Percentiles rank a stretch among this genome's conserved stretches.
These are phyloP conservation scores for Lecanicillium sp. DNA, from an alignment of 2,329 filamentous ascomycete species.

Conservation along the genomic window DNA sequence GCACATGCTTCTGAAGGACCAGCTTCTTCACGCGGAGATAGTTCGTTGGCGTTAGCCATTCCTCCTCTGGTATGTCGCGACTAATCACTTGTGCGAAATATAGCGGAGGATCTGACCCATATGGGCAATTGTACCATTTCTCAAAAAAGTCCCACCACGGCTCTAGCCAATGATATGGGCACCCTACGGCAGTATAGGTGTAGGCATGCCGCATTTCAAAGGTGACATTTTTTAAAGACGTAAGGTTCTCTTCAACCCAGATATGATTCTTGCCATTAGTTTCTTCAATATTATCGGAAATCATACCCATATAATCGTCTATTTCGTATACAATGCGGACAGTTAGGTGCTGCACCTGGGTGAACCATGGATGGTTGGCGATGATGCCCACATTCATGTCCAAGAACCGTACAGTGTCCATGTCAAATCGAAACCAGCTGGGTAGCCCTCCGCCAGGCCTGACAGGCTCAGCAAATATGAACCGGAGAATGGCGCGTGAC, in stretches of 20 bases:
- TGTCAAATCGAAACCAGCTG: neutral
- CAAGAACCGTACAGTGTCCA: neutral
- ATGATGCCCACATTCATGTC: neutral
- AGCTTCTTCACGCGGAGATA: neutral
- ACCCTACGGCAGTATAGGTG: neutral
- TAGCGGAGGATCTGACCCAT: neutral
- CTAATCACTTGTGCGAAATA: neutral
- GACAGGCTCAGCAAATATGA: neutral
- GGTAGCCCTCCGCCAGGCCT: neutral
- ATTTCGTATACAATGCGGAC: neutral
- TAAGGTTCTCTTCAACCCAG: neutral
- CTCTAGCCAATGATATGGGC: neutral
- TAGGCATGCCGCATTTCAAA: neutral
- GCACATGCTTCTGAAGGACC: neutral
- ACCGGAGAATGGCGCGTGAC: neutral
- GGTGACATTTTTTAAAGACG: neutral
- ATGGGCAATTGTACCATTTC: neutral
- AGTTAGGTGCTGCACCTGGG: neutral
- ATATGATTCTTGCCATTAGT: neutral
- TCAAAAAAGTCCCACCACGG: neutral
- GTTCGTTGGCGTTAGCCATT: neutral
- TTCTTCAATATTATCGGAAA: neutral
- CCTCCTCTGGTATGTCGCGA: neutral
- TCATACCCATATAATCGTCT: neutral
- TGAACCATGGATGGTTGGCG: slow-evolving; percentile 1